phyloP scores from a whole-genome alignment of 1,284 basidiomycete species.

The Sporisorium sorghi region DNA sequence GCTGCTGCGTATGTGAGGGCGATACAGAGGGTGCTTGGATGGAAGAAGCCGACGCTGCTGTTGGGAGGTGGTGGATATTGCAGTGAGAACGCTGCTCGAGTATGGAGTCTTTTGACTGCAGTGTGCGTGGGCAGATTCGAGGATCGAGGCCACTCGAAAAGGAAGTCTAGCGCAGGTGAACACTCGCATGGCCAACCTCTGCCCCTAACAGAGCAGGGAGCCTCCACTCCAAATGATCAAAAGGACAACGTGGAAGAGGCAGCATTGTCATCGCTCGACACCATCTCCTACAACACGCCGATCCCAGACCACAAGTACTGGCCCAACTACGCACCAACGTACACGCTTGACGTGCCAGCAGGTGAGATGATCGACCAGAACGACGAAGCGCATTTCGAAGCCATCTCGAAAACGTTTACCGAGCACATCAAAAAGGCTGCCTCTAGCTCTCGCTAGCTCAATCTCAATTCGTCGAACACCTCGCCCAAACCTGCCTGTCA shows the following conservation, averaged over 20 bases:
- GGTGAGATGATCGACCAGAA: slow-evolving; percentile 50
- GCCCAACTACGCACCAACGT: slow-evolving; percentile 31
- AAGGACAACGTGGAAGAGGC: background rate
- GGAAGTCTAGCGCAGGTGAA: background rate
- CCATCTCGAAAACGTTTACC: slow-evolving; percentile 20
- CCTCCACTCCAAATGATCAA: background rate
- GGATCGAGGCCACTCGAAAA: background rate
- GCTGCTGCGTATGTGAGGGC: slow-evolving; percentile 70
- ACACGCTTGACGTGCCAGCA: slow-evolving; percentile 28
- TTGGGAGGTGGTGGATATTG: slow-evolving; percentile 55
- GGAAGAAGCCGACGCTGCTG: slow-evolving; percentile 45
- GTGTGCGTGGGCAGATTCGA: slow-evolving; percentile 27
- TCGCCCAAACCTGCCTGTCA: background rate
- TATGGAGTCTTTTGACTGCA: slow-evolving; percentile 48
- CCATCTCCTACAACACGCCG: slow-evolving; percentile 19
- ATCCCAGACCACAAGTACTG: slow-evolving; percentile 48
- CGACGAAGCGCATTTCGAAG: slow-evolving; percentile 35
- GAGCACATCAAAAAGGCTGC: slow-evolving; percentile 18
- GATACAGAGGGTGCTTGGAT: slow-evolving; percentile 27
- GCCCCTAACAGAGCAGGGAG: slow-evolving; percentile 13
- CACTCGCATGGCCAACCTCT: slow-evolving; percentile 7
- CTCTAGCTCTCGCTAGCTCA: slow-evolving; percentile 2
- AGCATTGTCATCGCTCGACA: slow-evolving; percentile 26
- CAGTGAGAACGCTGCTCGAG: slow-evolving; percentile 40
- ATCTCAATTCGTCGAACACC: background rate